Evolutionary conservation across 2,329 filamentous ascomycete genomes (phyloP).

Genomic region (Talaromyces sp.): DNA sequence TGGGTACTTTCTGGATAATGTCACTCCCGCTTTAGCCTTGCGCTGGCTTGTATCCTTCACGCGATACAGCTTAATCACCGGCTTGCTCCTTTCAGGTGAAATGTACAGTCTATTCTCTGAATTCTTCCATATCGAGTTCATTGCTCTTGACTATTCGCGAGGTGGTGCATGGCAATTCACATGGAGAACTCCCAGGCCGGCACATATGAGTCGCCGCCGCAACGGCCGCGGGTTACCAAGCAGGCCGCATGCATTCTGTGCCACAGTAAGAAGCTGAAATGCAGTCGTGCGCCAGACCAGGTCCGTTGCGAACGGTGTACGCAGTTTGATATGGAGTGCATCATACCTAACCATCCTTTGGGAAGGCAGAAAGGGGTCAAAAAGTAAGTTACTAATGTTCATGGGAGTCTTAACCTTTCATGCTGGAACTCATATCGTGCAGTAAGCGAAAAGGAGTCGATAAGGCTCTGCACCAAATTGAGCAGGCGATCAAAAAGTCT

Average conservation of each 20-base stretch:
- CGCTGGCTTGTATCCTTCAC: not conserved
- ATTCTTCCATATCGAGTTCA: not conserved
- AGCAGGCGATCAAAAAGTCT: constrained; percentile 62
- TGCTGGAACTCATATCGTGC: not conserved
- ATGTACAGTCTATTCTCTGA: not conserved
- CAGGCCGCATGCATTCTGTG: constrained; percentile 60
- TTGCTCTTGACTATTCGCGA: not conserved
- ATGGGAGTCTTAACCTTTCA: too few species aligned
- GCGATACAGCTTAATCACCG: not conserved
- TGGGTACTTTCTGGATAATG: not conserved
- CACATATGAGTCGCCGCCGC: not conserved
- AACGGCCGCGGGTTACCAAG: constrained; percentile 21
- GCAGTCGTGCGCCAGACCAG: constrained; percentile 54
- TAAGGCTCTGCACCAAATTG: constrained; percentile 70
- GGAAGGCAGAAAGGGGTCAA: constrained; percentile 73
- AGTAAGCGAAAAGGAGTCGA: constrained; percentile 72
- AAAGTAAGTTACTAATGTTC: constrained; percentile 51
- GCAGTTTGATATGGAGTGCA: constrained; percentile 57
- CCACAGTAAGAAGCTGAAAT: constrained; percentile 65
- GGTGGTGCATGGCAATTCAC: not conserved
- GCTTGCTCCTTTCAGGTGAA: not conserved
- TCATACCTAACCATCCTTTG: constrained; percentile 68
- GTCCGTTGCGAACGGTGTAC: constrained; percentile 59
- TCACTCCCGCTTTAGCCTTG: not conserved
- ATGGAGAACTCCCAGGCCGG: constrained; percentile 11